Evolutionary conservation across 768 basidiomycete species (phyloP), one percentile per base, ranked within the genome.

Genomic region (Megacollybia marginata): DNA sequence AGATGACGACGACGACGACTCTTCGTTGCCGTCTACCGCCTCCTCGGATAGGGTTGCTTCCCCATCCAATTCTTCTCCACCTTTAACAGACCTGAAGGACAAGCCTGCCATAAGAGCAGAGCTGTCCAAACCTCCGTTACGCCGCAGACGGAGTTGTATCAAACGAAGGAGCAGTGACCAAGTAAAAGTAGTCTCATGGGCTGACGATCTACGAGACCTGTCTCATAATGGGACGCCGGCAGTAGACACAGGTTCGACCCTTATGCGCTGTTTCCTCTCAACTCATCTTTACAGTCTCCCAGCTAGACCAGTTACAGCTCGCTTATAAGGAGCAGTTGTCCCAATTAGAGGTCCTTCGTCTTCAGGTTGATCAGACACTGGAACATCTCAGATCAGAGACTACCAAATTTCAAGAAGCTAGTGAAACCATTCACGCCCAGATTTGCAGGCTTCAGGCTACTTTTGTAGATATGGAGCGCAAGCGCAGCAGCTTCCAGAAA

Each of bases 101-200:
- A 28, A 28, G 23, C 23, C 23, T 28, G 23, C 23, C 23, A 6
- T 28, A 28, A 28, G 23, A 28, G 23, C 23, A 28, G 23, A 28
- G 6, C 23, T 6, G 2, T 28, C 23, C 2, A 36, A 44, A 13
- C n/a, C 46, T 32, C 46, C 64, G 13, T 54, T 73, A 10, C 66
- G 69, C 34, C 78, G 73, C 48, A 68, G 78, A 52, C 70, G 82
- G 51, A 87, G 85, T 55, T 84, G 80, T 56, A 73, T 87, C 54
- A 85, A 78, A 63, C 76, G 81, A 49, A 69, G 66, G 18, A 75
- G 73, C 55, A 65, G 75, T 52, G 79, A 82, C 52, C 68, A 79
- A 28, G 64, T 72, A 15, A 88, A 88, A 65, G 76, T 78, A 5
- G 85, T 88, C 8, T 83, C 84, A 34, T 88, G 85, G 85, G 85